Evolutionary conservation across 495 filamentous ascomycete genomes (phyloP), one percentile per base, ranked within the genome.

Genomic region (Aspergillus leporis): DNA sequence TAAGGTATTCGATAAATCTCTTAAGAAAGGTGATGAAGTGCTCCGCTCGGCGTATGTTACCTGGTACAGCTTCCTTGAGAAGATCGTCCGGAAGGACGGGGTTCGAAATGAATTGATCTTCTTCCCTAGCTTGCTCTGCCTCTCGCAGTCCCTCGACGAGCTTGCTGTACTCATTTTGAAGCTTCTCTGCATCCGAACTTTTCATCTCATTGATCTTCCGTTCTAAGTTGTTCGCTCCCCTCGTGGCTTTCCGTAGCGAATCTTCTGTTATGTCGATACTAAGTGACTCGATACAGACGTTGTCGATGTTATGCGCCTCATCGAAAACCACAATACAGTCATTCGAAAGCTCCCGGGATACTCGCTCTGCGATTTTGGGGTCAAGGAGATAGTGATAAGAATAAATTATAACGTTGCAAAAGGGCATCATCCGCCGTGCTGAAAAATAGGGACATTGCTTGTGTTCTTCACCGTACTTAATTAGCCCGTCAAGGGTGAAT

Each of bases 241-340:
- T 80, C 1, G 91, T 91, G 16, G 94, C 94, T 74, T 87, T 93
- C 28, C 91, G 83, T 43, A 99, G 69, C 0, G 92, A 96, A 62
- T 97, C 94, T 69, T 99, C 91, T 0, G 92, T 97, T 31, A 99
- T 80, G 70, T 99, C 94, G 28, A 96, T 96, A 66, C 93, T 97
- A 21, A 97, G 80, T 13, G 94, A 96, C 65, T 99, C 94, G 60
- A 99, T 99, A 70, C 95, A 98, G 51, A 99, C 94, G 71, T 99
- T 99, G 80, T 99, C 94, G 65, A 99, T 99, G 61, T 99, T 99
- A 73, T 99, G 94, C 19, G 94, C 94, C 66, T 99, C 94, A 68
- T 99, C 94, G 63, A 99, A 99, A 14, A 99, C 95, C 16, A 99
- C 90, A 28, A 99, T 99, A 68, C 92, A 96, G 70, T 99, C 94